Evolutionary conservation across 1,139 yeast species (phyloP).

Genomic region (Entelexis paramagnoliae): DNA sequence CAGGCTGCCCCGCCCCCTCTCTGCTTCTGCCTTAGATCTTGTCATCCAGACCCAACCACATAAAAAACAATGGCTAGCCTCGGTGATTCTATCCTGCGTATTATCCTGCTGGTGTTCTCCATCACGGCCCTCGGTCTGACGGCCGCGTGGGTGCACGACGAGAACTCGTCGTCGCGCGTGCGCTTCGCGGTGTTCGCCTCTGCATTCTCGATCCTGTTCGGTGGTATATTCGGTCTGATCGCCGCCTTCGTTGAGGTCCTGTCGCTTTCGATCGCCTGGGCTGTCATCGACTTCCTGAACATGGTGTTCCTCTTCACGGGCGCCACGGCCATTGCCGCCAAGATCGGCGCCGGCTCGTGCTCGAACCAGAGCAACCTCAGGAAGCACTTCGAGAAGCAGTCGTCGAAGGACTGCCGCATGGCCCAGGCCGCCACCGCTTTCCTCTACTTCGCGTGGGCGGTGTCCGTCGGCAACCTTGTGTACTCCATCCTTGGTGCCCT

Average conservation of each 20-base stretch:
- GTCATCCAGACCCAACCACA: neutral
- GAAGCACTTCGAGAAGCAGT: constrained; percentile 60
- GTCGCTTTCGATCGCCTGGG: constrained; percentile 75
- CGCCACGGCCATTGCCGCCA: constrained; percentile 89
- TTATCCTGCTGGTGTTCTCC: constrained; percentile 60
- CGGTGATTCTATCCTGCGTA: constrained; percentile 47
- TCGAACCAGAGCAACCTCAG: constrained; percentile 53
- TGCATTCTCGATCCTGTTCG: constrained; percentile 59
- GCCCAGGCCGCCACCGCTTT: constrained; percentile 89
- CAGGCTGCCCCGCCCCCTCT: constrained; percentile 15
- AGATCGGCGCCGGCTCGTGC: constrained; percentile 79
- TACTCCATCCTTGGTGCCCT: constrained; percentile 50
- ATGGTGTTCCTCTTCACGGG: constrained; percentile 87
- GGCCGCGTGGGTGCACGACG: constrained; percentile 44
- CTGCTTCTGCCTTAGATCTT: neutral
- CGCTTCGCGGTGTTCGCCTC: constrained; percentile 80
- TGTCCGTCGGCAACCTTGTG: constrained; percentile 58
- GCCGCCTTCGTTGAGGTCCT: constrained; percentile 71
- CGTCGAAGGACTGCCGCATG: constrained; percentile 77
- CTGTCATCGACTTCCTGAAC: constrained; percentile 72
- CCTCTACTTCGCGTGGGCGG: constrained; percentile 74
- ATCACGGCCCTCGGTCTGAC: constrained; percentile 76
- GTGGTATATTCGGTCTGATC: constrained; percentile 46
- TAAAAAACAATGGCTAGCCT: constrained; percentile 21
- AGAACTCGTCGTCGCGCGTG: constrained; percentile 61